Conservation (phyloP, 192 early-diverging fungal genomes). For the Entomortierella beljakovae region DNA sequence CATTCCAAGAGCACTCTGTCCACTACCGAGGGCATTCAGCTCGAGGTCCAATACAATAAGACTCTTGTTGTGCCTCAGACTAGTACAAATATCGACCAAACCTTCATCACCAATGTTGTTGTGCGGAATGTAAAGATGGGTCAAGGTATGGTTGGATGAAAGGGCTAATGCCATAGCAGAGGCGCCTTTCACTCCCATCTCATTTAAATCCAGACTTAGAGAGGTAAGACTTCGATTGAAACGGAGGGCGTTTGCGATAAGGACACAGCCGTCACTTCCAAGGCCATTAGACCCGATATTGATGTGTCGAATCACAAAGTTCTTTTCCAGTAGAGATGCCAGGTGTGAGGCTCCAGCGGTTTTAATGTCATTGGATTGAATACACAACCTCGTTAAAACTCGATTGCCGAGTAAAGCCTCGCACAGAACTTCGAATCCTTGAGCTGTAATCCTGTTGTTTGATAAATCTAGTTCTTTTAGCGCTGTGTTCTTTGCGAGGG, state of each 20-base stretch:
- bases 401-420: constrained; percentile 31
- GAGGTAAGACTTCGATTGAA: constrained; percentile 35
- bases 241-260: constrained; percentile 43
- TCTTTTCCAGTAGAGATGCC: constrained; percentile 36
- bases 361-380: constrained; percentile 53
- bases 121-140: constrained; percentile 50
- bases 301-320: constrained; percentile 40
- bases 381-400: constrained; percentile 25
- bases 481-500: constrained; percentile 25
- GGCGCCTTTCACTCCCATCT: constrained; percentile 37
- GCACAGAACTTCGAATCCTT: constrained; percentile 22
- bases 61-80: constrained; percentile 28
- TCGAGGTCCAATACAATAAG: constrained; percentile 51
- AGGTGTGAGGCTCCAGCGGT: constrained; percentile 24
- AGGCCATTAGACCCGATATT: constrained; percentile 57
- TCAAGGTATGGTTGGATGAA: constrained; percentile 28
- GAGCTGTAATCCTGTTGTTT: constrained; percentile 38
- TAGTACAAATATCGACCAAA: constrained; percentile 25
- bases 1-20: constrained; percentile 26
- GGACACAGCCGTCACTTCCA: constrained; percentile 17
- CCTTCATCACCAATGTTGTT: constrained; percentile 57
- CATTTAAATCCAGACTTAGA: constrained; percentile 54
- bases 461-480: constrained; percentile 45
- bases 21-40: constrained; percentile 42
- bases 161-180: constrained; percentile 20